Base-by-base conservation (phyloP, 2,329 filamentous ascomycete species). In the Colletotrichum siamense region DNA sequence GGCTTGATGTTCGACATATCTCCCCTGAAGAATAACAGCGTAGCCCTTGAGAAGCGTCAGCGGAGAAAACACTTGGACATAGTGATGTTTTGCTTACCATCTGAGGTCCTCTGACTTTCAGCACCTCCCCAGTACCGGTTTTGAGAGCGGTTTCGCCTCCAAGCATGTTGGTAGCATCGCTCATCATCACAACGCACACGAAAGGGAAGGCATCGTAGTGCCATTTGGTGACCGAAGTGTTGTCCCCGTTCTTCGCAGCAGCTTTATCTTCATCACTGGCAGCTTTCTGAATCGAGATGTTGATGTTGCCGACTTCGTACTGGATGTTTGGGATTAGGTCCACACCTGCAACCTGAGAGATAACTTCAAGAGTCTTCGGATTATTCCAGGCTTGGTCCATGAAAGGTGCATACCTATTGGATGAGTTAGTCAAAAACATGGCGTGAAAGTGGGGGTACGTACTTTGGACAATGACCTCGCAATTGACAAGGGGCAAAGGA, bases 161-260 rank as follows among this genome's bases (percentile, higher is more conserved):
- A 15, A 92, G 84, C 92, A 94, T 94, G 49, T 86, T 85, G 0
- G 87, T 88, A 78, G 91, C 92, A 79, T 94, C 91, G 44, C 90
- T 92, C 32, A 94, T 87, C 91, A 94, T 94, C 9, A 89, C 87
- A n/a, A 94, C 92, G 78, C 91, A 93, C n/a, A 94, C 92, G 80
- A 93, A 94, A 0, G 92, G 91, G 80, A 92, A 93, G 80, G 89
- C 92, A 81, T 94, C 92, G 1, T 85, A 89, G 82, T 93, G 92
- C 92, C 92, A 94, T 49, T 88, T 90, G 34, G 93, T 88, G 28
- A 91, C 89, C 7, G 91, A 89, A 12, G 26, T 22, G 34, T 52
- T 62, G n/a, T 62, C 22, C 2, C 24, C 8, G 3, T 6, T 16
- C 15, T 61, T 62, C 1, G 9, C 32, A 78, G 88, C 86, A 44